Evolutionary conservation across 257 asterid species (phyloP), one percentile per base, ranked within the genome.

Genomic region (Gentiana macrophylla): DNA sequence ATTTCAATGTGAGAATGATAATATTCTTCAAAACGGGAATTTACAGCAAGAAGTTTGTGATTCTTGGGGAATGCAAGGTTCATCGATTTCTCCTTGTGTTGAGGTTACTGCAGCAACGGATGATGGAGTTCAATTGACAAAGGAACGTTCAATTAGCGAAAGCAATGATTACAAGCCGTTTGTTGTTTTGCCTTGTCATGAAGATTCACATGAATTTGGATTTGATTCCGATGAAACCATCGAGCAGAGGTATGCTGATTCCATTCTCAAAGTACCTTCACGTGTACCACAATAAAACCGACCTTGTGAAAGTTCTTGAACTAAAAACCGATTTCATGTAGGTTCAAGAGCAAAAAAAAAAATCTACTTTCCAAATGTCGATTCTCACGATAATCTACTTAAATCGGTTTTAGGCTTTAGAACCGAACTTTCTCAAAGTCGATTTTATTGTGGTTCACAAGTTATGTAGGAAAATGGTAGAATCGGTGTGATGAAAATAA

Each of bases 21-120:
- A 56, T 9, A 33, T 32, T 11, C 49, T 49, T 12, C 52, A 49
- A 2, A 35, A 35, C 12, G 41, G 44, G 8, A 56, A 37, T 11
- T 50, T 51, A 6, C 47, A 50, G 37, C 63, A 68, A 33, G 79
- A 67, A 5, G 56, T 80, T 9, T 46, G 65, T 0, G 69, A 74
- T 55, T 77, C 81, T 2, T 74, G 79, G 86, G 74, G 70, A 48
- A 51, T 74, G 75, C 70, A 65, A 34, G 88, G 74, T 41, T 41
- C 46, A 33, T 74, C 88, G 5, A 59, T 67, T 3, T 62, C 77
- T 0, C 71, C 77, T 72, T 0, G 58, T 75, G 59, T 65, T 74
- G 24, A 24, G 24, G 52, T 55, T 52, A 12, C 38, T 6, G 7
- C 45, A 0, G 9, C 46, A 5, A 2, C 46, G 11, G 46, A 41